Percentiles rank a stretch among this genome's conserved stretches.
Evolutionary conservation across 768 basidiomycete species (phyloP).

Genomic region (Phaeotremella skinneri): DNA sequence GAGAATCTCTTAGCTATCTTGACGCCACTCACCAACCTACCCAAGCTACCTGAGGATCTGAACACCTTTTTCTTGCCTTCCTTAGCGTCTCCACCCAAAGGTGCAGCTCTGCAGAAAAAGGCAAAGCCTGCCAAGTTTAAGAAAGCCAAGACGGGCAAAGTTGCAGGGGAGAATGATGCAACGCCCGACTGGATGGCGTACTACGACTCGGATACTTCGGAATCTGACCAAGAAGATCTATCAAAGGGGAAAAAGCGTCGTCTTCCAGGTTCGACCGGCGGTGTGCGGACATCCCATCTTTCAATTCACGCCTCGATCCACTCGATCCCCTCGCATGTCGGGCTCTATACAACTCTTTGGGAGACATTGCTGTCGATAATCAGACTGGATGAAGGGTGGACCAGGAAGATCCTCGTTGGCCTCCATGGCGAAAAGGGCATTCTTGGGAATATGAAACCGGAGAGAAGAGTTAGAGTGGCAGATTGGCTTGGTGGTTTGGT

Average conservation of each 20-base stretch:
- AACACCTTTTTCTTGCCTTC: conserved; percentile 48
- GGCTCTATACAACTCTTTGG: conserved; percentile 34
- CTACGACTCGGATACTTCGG: conserved; percentile 41
- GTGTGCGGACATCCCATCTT: conserved; percentile 24
- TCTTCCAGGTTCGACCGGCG: conserved; percentile 6
- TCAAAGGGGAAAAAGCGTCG: conserved; percentile 6
- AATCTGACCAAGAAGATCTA: conserved; percentile 19
- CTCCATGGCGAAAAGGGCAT: conserved; percentile 46
- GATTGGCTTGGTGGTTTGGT: conserved; percentile 48
- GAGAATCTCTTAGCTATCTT: conserved; percentile 40
- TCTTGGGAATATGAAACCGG: conserved; percentile 35
- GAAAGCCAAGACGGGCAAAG: conserved; percentile 23
- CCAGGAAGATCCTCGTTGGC: conserved; percentile 48
- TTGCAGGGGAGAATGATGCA: conserved; percentile 25
- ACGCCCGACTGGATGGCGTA: conserved; percentile 47
- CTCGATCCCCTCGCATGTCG: conserved; percentile 23
- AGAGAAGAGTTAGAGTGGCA: conserved; percentile 45
- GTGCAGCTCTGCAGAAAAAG: conserved; percentile 3
- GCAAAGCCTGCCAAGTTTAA: conserved; percentile 11
- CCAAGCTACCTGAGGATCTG: conserved; percentile 40
- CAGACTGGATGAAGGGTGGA: conserved; percentile 34
- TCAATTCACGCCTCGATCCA: conserved; percentile 29
- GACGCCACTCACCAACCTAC: conserved; percentile 46
- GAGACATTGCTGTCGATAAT: conserved; percentile 26
- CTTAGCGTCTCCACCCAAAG: conserved; percentile 28